These are phyloP conservation scores for Teunomyces stri DNA, from an alignment of 805 yeast species.

Conservation along the genomic window DNA sequence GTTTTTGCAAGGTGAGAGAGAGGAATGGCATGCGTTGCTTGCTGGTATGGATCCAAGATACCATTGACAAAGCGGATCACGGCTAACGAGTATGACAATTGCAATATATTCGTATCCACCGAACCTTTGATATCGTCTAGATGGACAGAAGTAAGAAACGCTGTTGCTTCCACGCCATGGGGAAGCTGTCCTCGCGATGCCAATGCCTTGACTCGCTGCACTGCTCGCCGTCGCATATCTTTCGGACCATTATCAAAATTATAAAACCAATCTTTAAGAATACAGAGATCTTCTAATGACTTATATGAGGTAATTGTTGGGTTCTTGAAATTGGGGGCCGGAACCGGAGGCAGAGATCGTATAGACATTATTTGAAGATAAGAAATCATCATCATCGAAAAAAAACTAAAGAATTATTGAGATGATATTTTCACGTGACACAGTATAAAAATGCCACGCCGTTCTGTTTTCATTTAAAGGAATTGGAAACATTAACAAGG, in stretches of 20 bases:
- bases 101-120: constrained; percentile 34
- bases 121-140: constrained; percentile 9
- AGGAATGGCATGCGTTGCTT: constrained; percentile 74
- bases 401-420: not conserved
- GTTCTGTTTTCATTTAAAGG: not conserved
- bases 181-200: constrained; percentile 64
- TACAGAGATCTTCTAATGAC: constrained; percentile 41
- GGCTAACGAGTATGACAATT: constrained; percentile 67
- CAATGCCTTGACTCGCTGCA: constrained; percentile 52
- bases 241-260: constrained; percentile 20
- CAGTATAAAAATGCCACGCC: not conserved
- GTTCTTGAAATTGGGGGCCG: constrained; percentile 5
- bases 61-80: constrained; percentile 89
- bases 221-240: constrained; percentile 43
- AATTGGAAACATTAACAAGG: not conserved
- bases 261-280: constrained; percentile 53
- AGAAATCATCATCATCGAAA: not conserved
- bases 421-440: not conserved
- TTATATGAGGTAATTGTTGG: constrained; percentile 24
- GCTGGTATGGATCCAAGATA: constrained; percentile 81
- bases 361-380: not conserved
- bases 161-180: constrained; percentile 69
- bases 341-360: constrained; percentile 2
- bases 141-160: constrained; percentile 53
- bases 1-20: constrained; percentile 69